Conservation (phyloP, 805 yeast species). For the Kodamaea laetipori region DNA sequence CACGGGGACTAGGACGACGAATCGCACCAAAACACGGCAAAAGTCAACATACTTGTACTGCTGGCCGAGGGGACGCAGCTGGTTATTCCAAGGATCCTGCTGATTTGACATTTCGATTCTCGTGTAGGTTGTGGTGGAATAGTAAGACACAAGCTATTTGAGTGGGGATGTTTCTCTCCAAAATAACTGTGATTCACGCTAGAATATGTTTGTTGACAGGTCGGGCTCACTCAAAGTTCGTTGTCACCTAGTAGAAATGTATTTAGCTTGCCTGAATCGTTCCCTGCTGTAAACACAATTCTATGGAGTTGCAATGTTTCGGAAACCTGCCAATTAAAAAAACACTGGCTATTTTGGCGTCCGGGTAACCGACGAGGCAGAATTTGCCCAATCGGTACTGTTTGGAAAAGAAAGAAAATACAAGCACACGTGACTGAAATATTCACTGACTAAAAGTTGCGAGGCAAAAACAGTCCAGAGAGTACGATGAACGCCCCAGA, state of each 20-base stretch:
- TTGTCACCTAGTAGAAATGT: not conserved
- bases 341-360: not conserved
- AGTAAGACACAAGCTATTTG: not conserved
- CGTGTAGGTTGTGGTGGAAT: too few species aligned
- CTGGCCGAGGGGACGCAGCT: slow-evolving; percentile 45
- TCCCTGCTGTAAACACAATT: not conserved
- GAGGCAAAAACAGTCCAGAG: not conserved
- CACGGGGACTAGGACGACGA: not conserved
- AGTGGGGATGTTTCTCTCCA: not conserved
- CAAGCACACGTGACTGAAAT: slow-evolving; percentile 2
- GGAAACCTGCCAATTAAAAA: slow-evolving; percentile 4
- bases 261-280: not conserved
- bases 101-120: slow-evolving; percentile 35
- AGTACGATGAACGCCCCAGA: slow-evolving; percentile 94
- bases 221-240: not conserved
- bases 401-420: not conserved
- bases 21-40: not conserved
- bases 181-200: too few species aligned
- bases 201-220: too few species aligned
- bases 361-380: not conserved
- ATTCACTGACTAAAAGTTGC: not conserved
- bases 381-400: not conserved
- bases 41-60: slow-evolving; percentile 35
- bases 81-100: slow-evolving; percentile 46
- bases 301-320: slow-evolving; percentile 2